These are phyloP conservation scores for Pyrenula massariospora DNA, from an alignment of 495 filamentous ascomycete genomes.

Conservation along the genomic window DNA sequence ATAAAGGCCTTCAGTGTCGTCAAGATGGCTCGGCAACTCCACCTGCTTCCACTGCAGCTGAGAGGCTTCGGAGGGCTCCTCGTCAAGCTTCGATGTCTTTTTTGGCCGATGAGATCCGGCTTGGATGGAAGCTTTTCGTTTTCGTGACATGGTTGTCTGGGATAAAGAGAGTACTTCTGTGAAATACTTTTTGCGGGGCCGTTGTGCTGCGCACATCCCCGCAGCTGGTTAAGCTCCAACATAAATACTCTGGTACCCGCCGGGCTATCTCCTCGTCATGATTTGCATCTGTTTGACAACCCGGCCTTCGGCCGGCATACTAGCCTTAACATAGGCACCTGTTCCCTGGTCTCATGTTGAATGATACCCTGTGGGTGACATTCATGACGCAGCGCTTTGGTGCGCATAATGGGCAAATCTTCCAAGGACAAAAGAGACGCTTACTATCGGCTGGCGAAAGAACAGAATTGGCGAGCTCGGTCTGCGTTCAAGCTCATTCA, in stretches of 20 bases:
- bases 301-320: no score
- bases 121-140: conserved; percentile 35
- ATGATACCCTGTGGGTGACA: no score
- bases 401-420: conserved; percentile 79
- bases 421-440: conserved; percentile 98
- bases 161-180: background rate
- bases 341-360: no score
- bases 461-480: conserved; percentile 94
- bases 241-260: no score
- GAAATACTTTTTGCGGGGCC: no score
- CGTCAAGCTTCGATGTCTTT: conserved; percentile 38
- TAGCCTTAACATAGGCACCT: no score
- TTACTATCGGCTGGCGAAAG: conserved; percentile 95
- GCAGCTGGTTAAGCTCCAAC: no score
- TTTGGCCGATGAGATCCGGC: conserved; percentile 18
- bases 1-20: conserved; percentile 90
- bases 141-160: conserved; percentile 24
- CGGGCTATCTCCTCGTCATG: no score
- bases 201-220: no score
- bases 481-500: conserved; percentile 96
- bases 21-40: conserved; percentile 69
- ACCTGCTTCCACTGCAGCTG: conserved; percentile 75
- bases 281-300: no score
- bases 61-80: conserved; percentile 30
- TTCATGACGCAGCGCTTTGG: no score